Evolutionary conservation across 305 asterid species (phyloP).

Genomic region (Fraxinus floribunda): DNA sequence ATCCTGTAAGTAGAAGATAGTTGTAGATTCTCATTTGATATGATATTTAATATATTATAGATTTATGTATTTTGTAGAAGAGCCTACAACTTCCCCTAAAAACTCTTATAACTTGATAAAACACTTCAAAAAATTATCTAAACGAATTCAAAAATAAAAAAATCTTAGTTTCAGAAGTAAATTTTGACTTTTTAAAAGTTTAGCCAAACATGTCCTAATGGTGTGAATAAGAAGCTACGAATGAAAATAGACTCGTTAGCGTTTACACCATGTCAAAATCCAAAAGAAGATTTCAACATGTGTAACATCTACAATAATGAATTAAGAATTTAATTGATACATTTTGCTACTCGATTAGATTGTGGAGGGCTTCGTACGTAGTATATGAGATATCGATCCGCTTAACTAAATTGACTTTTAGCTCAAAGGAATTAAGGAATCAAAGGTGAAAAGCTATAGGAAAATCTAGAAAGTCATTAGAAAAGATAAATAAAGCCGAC

Average conservation of each 20-base stretch:
- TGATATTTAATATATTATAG: no score
- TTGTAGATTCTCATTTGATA: no score
- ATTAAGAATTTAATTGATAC: no score
- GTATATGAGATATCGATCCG: background rate
- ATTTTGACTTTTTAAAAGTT: no score
- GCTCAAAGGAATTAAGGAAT: background rate
- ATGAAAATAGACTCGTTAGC: background rate
- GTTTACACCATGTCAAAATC: background rate
- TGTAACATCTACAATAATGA: background rate
- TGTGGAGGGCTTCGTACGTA: background rate
- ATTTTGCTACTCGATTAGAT: no score
- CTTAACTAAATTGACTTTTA: background rate
- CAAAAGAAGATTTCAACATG: background rate
- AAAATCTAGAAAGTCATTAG: background rate
- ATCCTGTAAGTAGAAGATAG: background rate
- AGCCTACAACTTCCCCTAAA: no score
- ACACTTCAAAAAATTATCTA: no score
- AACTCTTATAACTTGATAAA: no score
- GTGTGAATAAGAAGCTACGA: background rate
- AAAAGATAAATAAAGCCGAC: background rate
- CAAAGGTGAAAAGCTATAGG: background rate
- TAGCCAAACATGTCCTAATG: background rate
- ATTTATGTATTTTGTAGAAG: no score
- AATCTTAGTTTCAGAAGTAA: no score
- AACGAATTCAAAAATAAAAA: no score